Base-by-base conservation (phyloP, 176 grass and related monocot species). In the Ananas comosus region DNA sequence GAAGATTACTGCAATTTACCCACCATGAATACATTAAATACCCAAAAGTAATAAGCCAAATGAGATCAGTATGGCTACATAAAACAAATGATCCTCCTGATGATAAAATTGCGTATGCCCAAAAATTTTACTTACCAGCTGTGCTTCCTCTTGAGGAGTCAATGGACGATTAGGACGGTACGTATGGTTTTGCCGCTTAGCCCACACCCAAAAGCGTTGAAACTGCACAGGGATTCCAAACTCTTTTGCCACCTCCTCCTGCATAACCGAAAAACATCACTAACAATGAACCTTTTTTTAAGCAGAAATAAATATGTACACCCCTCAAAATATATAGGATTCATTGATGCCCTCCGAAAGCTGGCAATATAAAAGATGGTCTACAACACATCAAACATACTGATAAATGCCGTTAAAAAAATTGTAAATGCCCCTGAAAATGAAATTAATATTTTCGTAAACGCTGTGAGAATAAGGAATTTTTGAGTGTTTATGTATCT, bases 121-220 rank as follows among this genome's bases (percentile, higher is more conserved):
- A 42, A 76, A 49, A 65, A 16, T 51, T 4, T 10, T 11, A 87
- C 88, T 87, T 83, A 91, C 88, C 51, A 52, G 50, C 59, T 58
- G 69, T 71, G 69, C 29, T 77, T 91, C 84, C 65, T 91, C 88
- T 58, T 82, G 65, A 2, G 70, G 49, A 29, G 57, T 82, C 50
- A 91, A 74, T 52, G 81, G 78, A 1, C 88, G 72, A 76, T 28
- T 68, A 5, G 81, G 88, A 70, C 88, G 83, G 69, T 71, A 84
- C 18, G 88, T 87, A 24, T 64, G 48, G 23, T 91, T 91, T 64
- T 76, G 78, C 33, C 88, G 81, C 76, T 82, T 91, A 57, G 84
- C 75, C 88, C 88, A 91, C 19, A 79, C 58, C 88, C 88, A 91
- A 81, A 91, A 91, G 22, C 88, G 79, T 65, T 87, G 88, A 73